These are phyloP conservation scores for Paraurostyla sp. DNA, from an alignment of 73 alveolate species.

Conservation along the genomic window DNA sequence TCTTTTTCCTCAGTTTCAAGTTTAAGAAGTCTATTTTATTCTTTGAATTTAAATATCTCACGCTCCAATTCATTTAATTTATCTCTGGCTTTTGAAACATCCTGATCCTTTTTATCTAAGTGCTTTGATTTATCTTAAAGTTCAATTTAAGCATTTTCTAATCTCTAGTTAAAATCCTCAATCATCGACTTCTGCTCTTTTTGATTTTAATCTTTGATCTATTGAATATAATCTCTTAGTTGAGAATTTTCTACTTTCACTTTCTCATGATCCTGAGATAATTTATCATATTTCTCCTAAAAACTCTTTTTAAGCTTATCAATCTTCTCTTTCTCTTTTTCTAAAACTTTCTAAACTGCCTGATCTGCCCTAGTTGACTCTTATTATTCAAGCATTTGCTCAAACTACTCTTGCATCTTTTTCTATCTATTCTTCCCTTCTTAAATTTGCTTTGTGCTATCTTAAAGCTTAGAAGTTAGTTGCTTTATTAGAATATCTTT, in stretches of 20 bases:
- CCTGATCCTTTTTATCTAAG: conserved; percentile 6
- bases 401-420: neutral
- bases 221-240: neutral
- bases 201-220: neutral
- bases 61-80: neutral
- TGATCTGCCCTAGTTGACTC: too few relatives aligned
- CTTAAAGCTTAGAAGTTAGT: neutral
- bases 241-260: neutral
- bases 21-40: neutral
- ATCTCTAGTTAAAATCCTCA: neutral
- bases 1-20: conserved; percentile 23
- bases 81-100: neutral
- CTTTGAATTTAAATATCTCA: neutral
- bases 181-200: neutral
- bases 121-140: neutral
- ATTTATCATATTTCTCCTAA: neutral
- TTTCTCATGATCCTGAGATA: neutral
- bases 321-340: neutral
- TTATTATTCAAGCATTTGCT: neutral
- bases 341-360: too few relatives aligned
- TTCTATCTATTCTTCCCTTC: neutral
- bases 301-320: neutral
- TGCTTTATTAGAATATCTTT: conserved; percentile 12
- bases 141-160: conserved; percentile 10
- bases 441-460: neutral